A percentile compares a stretch with the other conserved stretches of the same genome.
Evolutionary conservation across 306 rosid species (phyloP).

Genomic region (Ziziphus jujuba): DNA sequence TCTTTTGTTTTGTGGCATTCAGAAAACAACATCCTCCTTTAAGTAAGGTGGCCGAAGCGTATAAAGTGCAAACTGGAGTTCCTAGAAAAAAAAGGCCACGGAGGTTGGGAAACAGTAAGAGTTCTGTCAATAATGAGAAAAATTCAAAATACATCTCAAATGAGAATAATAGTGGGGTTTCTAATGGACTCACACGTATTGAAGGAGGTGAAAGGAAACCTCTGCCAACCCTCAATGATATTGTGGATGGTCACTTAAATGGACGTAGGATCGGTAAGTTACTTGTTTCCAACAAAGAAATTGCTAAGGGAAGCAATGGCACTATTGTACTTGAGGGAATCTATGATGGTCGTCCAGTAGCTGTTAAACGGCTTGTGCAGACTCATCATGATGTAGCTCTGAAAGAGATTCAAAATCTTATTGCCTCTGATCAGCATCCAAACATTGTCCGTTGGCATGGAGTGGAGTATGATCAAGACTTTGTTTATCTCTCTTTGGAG

Average conservation of each 20-base stretch:
- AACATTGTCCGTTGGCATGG: constrained; percentile 81
- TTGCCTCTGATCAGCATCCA: constrained; percentile 69
- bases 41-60: constrained; percentile 17
- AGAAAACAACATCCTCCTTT: constrained; percentile 4
- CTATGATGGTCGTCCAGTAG: constrained; percentile 69
- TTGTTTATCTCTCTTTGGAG: constrained; percentile 69
- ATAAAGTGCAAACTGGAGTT: constrained; percentile 18
- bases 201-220: constrained; percentile 23
- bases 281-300: constrained; percentile 55
- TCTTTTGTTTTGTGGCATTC: not conserved
- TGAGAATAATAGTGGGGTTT: constrained; percentile 18
- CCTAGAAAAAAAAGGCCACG: constrained; percentile 47
- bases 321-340: constrained; percentile 65
- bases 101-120: constrained; percentile 38
- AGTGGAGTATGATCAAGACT: constrained; percentile 74
- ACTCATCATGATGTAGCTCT: constrained; percentile 59
- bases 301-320: constrained; percentile 81
- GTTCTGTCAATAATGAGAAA: constrained; percentile 23
- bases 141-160: constrained; percentile 16
- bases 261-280: constrained; percentile 65
- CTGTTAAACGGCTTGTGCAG: constrained; percentile 75
- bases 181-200: not conserved
- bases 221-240: constrained; percentile 5
- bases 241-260: constrained; percentile 31
- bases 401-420: constrained; percentile 71